phyloP scores from a whole-genome alignment of 805 yeast species.

The Millerago galiae region DNA sequence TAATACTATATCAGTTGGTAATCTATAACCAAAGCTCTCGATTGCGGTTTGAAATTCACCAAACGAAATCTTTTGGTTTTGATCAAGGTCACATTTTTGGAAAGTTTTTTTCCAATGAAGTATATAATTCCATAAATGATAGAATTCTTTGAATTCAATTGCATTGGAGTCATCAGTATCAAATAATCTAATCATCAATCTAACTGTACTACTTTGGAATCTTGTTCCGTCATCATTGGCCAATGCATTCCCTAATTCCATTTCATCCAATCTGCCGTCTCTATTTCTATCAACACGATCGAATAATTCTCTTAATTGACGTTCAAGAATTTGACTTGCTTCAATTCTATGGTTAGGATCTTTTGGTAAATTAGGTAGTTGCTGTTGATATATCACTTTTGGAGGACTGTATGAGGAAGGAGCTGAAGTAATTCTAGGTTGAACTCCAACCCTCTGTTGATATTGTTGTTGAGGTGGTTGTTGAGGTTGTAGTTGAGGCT shows the following conservation, averaged over 20 bases:
- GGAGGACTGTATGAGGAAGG: slow-evolving; percentile 4
- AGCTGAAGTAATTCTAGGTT: neutral
- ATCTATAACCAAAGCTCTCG: slow-evolving; percentile 58
- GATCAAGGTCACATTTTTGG: slow-evolving; percentile 53
- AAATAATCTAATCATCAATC: slow-evolving; percentile 57
- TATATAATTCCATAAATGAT: slow-evolving; percentile 61
- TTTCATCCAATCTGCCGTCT: slow-evolving; percentile 48
- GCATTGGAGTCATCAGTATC: slow-evolving; percentile 42
- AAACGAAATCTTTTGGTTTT: slow-evolving; percentile 53
- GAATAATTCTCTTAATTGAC: slow-evolving; percentile 43
- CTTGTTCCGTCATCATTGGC: slow-evolving; percentile 58
- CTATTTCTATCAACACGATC: slow-evolving; percentile 48
- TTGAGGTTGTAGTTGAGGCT: slow-evolving; percentile 3
- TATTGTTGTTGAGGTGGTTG: slow-evolving; percentile 7
- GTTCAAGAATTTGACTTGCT: slow-evolving; percentile 29
- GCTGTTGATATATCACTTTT: neutral
- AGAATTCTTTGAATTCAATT: slow-evolving; percentile 54
- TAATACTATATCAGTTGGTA: slow-evolving; percentile 49
- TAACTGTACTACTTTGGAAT: slow-evolving; percentile 54
- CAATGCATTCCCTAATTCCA: slow-evolving; percentile 52
- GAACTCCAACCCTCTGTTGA: neutral
- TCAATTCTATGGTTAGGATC: slow-evolving; percentile 6
- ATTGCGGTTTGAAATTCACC: slow-evolving; percentile 59
- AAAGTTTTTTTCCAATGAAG: slow-evolving; percentile 62
- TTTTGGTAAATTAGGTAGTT: slow-evolving; percentile 4